These are phyloP conservation scores for Triangularia setosa DNA, from an alignment of 2,329 filamentous ascomycete species.

Conservation along the genomic window DNA sequence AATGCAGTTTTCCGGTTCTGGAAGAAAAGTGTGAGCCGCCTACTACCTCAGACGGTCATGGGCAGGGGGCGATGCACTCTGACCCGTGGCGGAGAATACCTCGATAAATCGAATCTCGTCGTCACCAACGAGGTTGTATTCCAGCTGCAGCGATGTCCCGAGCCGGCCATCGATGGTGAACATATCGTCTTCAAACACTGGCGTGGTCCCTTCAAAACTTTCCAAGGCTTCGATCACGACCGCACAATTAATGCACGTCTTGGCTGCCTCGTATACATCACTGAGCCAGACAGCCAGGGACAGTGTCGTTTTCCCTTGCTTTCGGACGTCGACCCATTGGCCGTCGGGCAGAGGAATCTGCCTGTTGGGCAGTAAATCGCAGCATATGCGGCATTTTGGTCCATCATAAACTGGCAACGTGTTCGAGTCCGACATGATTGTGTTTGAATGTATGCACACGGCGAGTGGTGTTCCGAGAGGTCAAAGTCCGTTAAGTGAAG, in stretches of 20 bases:
- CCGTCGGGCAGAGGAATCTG: no score
- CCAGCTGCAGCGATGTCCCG: background rate
- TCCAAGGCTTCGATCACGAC: background rate
- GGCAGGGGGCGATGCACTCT: background rate
- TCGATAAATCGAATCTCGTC: background rate
- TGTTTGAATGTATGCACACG: background rate
- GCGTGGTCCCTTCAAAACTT: background rate
- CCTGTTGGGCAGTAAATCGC: background rate
- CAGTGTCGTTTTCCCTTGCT: background rate
- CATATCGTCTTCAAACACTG: background rate
- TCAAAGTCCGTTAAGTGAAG: no score
- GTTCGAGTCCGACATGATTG: background rate
- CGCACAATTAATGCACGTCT: background rate
- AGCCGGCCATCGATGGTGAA: background rate
- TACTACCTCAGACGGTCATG: background rate
- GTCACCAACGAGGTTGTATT: background rate
- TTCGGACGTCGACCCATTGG: no score
- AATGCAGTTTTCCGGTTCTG: background rate
- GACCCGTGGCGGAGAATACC: background rate
- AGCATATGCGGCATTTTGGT: background rate
- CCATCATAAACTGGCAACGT: background rate
- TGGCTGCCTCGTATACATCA: background rate
- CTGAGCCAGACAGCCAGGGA: background rate
- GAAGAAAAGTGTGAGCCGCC: background rate
- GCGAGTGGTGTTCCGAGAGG: no score